Evolutionary conservation across 306 rosid species (phyloP).

Genomic region (Oxytropis ochrocephala): DNA sequence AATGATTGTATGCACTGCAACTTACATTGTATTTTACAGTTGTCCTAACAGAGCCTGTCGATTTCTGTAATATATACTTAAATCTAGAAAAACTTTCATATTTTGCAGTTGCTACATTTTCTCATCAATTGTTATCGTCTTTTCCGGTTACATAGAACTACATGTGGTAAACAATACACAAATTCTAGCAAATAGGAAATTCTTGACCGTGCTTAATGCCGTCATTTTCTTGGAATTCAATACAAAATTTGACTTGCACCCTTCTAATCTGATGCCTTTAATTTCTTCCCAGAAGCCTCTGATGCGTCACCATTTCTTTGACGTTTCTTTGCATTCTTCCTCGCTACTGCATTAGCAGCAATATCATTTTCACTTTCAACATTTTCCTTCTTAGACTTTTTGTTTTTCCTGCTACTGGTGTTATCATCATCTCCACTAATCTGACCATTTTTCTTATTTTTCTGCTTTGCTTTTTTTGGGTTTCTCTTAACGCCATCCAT

Average conservation of each 20-base stretch:
- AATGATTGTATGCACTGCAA: conserved; percentile 20
- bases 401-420: conserved; percentile 28
- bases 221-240: background rate
- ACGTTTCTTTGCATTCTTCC: conserved; percentile 26
- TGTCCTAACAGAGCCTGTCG: conserved; percentile 21
- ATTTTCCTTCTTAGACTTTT: conserved; percentile 28
- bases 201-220: background rate
- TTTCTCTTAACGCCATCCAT: conserved; percentile 38
- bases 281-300: conserved; percentile 24
- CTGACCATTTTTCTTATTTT: conserved; percentile 28
- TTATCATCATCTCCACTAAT: conserved; percentile 25
- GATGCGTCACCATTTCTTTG: conserved; percentile 24
- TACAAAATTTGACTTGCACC: background rate
- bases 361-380: conserved; percentile 17
- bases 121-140: background rate
- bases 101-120: conserved; percentile 11
- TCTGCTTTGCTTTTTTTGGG: conserved; percentile 29
- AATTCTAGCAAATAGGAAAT: conserved; percentile 5
- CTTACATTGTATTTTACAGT: conserved; percentile 26
- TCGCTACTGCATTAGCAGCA: conserved; percentile 2
- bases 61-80: conserved; percentile 9
- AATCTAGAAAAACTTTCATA: conserved; percentile 1
- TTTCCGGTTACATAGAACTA: conserved; percentile 7
- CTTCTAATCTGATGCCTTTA: conserved; percentile 21
- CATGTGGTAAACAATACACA: conserved; percentile 16